Conservation (phyloP, 2,329 filamentous ascomycete genomes). For the Ambrosiella cleistominuta region DNA sequence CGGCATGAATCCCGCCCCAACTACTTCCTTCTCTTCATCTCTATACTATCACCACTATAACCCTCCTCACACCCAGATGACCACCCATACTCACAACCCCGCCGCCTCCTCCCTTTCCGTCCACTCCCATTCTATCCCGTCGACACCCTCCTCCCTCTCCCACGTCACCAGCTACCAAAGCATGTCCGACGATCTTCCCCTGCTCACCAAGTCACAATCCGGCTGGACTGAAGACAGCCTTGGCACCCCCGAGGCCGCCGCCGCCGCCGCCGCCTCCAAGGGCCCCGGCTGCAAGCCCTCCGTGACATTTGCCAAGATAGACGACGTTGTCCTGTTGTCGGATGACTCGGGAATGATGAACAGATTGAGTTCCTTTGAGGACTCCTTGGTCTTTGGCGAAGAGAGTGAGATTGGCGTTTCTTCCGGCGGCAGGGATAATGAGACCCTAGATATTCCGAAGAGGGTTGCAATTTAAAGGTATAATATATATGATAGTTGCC, state of each 20-base stretch:
- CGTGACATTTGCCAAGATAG: slow-evolving; percentile 12
- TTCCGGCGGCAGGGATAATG: too few relatives aligned
- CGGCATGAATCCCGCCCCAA: background rate
- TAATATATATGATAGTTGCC: too few relatives aligned
- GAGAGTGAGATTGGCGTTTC: background rate
- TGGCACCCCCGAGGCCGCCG: background rate
- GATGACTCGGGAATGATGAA: slow-evolving; percentile 10
- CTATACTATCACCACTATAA: background rate
- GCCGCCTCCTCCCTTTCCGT: too few relatives aligned
- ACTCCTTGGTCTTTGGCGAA: background rate
- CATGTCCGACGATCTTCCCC: background rate
- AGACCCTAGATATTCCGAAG: too few relatives aligned
- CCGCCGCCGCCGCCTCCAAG: background rate
- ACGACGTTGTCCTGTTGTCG: slow-evolving; percentile 10
- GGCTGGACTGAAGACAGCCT: slow-evolving; percentile 9
- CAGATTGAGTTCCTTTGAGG: slow-evolving; percentile 8
- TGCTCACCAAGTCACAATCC: background rate
- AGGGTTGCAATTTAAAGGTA: too few relatives aligned
- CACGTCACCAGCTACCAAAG: too few relatives aligned
- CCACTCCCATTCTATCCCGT: too few relatives aligned
- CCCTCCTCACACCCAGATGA: too few relatives aligned
- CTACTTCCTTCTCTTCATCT: background rate
- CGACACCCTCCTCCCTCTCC: too few relatives aligned
- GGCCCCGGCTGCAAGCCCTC: slow-evolving; percentile 6
- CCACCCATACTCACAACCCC: too few relatives aligned